Base-by-base conservation (phyloP, 495 filamentous ascomycete genomes). In the Podospora fimiseda region DNA sequence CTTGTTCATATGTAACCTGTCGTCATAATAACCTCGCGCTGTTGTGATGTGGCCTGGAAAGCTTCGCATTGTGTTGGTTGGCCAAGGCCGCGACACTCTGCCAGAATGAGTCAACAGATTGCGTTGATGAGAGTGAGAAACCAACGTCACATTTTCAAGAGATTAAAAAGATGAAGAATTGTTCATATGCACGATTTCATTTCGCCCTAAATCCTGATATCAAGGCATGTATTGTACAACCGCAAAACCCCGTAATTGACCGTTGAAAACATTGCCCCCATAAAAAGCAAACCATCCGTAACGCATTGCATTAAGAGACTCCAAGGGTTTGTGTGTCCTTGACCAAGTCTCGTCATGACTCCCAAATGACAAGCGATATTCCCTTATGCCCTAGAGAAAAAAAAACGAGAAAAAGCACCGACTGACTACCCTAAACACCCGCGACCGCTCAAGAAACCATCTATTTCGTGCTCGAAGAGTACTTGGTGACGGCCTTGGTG, bases 401-500 rank as follows among this genome's bases (percentile, higher is more conserved):
- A 58, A 60, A 58, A 71, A 70, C 65, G 62, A 65, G 61, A 68
- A 68, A 64, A 53, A 62, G 27, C 27, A 33, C 11, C 27, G 27
- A 33, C 27, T 33, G n/a, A n/a, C n/a, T n/a, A n/a, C n/a, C n/a
- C n/a, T 33, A 52, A 69, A 67, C n/a, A n/a, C n/a, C n/a, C n/a
- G n/a, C n/a, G n/a, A 76, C 64, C 43, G 67, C 74, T 39, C 13
- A 51, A 33, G 21, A 33, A 50, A 27, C 23, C 43, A 64, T 65
- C 82, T 95, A 98, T 89, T 98, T 98, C 72, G 92, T 94, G 62
- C 92, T 96, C 47, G 92, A 96, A 59, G 91, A 96, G 82, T 98
- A 98, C 84, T 98, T 98, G 81, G 93, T 97, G 59, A 98, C 93
- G 51, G 93, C 93, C 90, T 98, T 98, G 71, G 93, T 98, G 66